Percentiles rank a stretch among this genome's conserved stretches.
Conservation (phyloP, 225 moss, liverwort and hornwort genomes). For the Sphagnum contortum region DNA sequence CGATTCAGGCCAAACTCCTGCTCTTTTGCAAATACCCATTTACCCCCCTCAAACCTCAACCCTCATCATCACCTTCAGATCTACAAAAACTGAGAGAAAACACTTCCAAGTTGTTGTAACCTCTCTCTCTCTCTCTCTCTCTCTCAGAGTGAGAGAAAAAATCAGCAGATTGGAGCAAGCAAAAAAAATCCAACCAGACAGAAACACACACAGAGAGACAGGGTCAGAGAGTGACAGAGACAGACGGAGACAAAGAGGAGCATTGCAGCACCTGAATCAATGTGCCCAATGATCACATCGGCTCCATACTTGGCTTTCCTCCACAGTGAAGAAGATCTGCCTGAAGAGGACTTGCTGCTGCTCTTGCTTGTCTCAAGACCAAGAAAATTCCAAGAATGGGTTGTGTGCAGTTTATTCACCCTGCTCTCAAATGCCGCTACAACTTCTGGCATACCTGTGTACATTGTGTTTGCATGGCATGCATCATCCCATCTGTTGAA, state of each 20-base stretch:
- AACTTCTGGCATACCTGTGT: constrained; percentile 38
- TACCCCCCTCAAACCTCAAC: no score
- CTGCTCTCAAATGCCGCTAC: constrained; percentile 47
- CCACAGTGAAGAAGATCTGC: constrained; percentile 36
- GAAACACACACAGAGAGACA: no score
- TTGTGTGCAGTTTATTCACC: constrained; percentile 35
- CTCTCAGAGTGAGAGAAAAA: no score
- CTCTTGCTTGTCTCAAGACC: constrained; percentile 38
- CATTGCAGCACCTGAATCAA: constrained; percentile 52
- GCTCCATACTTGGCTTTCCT: constrained; percentile 39
- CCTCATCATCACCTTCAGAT: neutral
- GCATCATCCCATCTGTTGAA: no score
- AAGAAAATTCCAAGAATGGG: constrained; percentile 64
- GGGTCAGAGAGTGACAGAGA: neutral
- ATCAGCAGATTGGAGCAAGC: no score
- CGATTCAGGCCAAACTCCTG: constrained; percentile 77
- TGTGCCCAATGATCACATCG: constrained; percentile 40
- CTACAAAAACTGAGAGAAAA: neutral
- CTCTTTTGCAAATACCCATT: no score
- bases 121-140: no score
- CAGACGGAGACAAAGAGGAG: neutral
- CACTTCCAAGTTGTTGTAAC: neutral
- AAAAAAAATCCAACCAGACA: no score
- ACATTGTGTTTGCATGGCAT: no score
- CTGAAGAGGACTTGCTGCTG: constrained; percentile 9